Evolutionary conservation across 2,329 filamentous ascomycete genomes (phyloP), one percentile per base, ranked within the genome.

Genomic region (Botrytis cinerea): DNA sequence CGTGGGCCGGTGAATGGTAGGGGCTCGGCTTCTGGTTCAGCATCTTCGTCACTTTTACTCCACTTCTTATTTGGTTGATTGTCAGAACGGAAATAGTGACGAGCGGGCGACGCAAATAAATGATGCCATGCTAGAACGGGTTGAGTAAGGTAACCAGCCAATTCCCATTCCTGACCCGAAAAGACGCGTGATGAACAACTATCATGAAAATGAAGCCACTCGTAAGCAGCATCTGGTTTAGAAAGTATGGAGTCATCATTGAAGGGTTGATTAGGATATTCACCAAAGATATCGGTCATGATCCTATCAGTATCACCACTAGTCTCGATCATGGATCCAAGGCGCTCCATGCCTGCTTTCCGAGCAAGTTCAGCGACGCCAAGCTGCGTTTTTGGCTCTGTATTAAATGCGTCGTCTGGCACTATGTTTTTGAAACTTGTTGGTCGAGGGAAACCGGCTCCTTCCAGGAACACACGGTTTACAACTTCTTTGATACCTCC

Each of bases 161-260:
- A 85, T 82, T 99, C 96, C 93, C 96, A 99, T 73, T 97, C 95
- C 81, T 98, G 95, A 74, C 89, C 91, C n/a, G 89, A 85, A 80
- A 91, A 97, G 1, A 98, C 87, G 57, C 91, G 90, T 0, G 91
- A 90, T 38, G 93, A 94, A 75, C 97, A 90, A 0, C 86, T 85
- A 79, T 98, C 96, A 82, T 98, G 93, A 82, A 99, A 98, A 81
- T 97, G 87, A 72, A 99, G 88, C 96, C 96, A 99, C 80, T 98
- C 95, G 82, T 97, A 97, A 9, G 81, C 81, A 1, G 88, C 85
- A 77, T 92, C 90, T 0, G 97, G 97, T 80, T 99, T 99, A 48
- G 91, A 93, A 46, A 99, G 89, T 77, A 93, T 92, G 0, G 91
- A 92, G 82, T 99, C 96, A 81, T 99, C 96, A 83, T 98, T 97